Evolutionary conservation across 78 protist genomes (phyloP), one percentile per base, ranked within the genome.

Genomic region (Polysphondylium violaceum): DNA sequence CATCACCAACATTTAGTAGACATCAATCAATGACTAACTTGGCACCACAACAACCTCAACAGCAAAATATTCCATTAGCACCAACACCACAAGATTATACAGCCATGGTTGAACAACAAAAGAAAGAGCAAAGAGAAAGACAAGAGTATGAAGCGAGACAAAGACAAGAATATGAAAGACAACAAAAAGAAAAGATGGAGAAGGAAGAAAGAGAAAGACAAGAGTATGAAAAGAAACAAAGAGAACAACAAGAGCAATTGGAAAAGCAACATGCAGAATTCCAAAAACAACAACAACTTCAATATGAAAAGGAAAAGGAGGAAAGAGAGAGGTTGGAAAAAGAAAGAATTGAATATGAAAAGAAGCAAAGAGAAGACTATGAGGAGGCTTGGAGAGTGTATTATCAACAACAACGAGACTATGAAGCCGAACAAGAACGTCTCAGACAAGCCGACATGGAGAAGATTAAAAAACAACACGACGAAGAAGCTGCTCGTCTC

Each of bases 341-440:
- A 65, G 33, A 65, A 43, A 23, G 35, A 41, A n/a, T n/a, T n/a
- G 51, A 63, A 65, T 59, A 78, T 29, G 41, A 78, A 27, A 67
- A 78, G 51, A 56, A 78, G 21, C 58, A 67, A 64, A 61, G 61
- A 74, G 58, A 69, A 33, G 47, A 67, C 41, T 58, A 65, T 63
- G 65, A 83, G 19, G 91, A 83, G n/a, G 25, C 64, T 7, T 71
- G 74, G 72, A 83, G 50, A 44, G 59, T 40, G 8, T 83, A 83
- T 83, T 53, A 83, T 35, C 72, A 71, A 69, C 91, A 83, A 69
- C 53, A 59, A 56, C 47, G 58, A 59, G 44, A 41, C 1, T 38
- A 78, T 23, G 71, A 78, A 3, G 41, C 29, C 16, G 83, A 74
- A 35, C 83, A 74, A 74, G 83, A 74, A 40, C 51, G 59, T 50